Evolutionary conservation across 768 basidiomycete species (phyloP), one percentile per base, ranked within the genome.

Genomic region (Boletus fagicola): DNA sequence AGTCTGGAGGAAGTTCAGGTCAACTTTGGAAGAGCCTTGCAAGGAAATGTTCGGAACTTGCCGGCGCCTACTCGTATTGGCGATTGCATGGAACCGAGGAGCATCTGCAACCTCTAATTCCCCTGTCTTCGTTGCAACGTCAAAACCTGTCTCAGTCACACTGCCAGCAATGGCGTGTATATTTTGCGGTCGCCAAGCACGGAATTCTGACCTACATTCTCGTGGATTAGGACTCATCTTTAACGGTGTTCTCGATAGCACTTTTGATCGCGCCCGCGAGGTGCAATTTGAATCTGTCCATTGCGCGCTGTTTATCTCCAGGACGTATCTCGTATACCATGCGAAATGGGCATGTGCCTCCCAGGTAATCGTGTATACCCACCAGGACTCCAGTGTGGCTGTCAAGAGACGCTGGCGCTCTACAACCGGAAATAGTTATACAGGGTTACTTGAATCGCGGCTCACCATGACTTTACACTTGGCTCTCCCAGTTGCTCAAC

Each of bases 41-140:
- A 54, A 46, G 54, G 46, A 56, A 52, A 53, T 47, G 28, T 22
- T 63, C 67, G 67, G 68, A 61, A 56, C 61, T 65, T 65, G 59
- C 67, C 67, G 65, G 50, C 52, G 56, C 44, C 49, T 53, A 51
- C 49, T 30, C 18, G 44, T 38, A 62, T 49, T 51, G 50, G 58
- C 16, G 45, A 51, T 56, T 38, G 47, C 63, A 54, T 62, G 22
- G 53, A 57, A 62, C 56, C 58, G 52, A 62, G 65, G 65, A 65
- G 46, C 43, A 47, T 38, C 45, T 65, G 45, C 49, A 51, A 48
- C 51, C 53, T 56, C 58, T 52, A 55, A 46, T 46, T 58, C 46
- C 53, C 52, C 51, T 60, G 48, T 50, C 65, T 70, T 65, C 68
- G 56, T 51, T 68, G 58, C 15, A 68, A 55, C 49, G 22, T 58